Evolutionary conservation across 2,329 filamentous ascomycete genomes (phyloP).

Genomic region (Plenodomus biglobosus): DNA sequence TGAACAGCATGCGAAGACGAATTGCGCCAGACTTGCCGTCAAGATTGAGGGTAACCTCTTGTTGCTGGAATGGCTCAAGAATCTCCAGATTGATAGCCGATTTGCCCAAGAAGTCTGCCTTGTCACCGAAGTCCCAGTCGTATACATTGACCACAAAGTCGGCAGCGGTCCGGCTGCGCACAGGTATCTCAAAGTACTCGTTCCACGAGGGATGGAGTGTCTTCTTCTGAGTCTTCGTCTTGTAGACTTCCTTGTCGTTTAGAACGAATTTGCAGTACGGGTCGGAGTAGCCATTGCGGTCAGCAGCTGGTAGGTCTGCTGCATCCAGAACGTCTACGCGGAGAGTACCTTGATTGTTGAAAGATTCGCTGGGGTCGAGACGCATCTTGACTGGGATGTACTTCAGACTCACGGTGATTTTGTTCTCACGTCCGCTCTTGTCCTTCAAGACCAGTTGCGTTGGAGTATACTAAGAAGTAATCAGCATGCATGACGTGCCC

Average conservation of each 20-base stretch:
- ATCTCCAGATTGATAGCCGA: constrained; percentile 73
- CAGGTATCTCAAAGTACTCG: constrained; percentile 83
- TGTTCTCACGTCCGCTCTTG: constrained; percentile 73
- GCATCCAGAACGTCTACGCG: constrained; percentile 92
- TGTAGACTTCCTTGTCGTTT: constrained; percentile 86
- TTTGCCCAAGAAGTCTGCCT: constrained; percentile 84
- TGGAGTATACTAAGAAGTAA: constrained; percentile 72
- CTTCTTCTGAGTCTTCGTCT: constrained; percentile 96
- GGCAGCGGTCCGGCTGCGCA: constrained; percentile 81
- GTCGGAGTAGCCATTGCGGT: constrained; percentile 95
- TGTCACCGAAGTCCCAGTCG: constrained; percentile 96
- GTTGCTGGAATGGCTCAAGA: constrained; percentile 81
- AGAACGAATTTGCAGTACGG: constrained; percentile 94
- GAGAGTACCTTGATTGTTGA: constrained; percentile 97
- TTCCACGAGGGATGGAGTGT: constrained; percentile 95
- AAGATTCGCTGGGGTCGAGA: constrained; percentile 91
- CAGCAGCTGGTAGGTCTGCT: constrained; percentile 83
- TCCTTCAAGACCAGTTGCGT: constrained; percentile 79
- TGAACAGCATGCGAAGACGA: constrained; percentile 84
- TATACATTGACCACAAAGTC: constrained; percentile 82
- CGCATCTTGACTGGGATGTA: constrained; percentile 94
- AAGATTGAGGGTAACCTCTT: constrained; percentile 72
- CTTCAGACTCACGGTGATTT: constrained; percentile 87
- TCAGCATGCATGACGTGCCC: constrained; percentile 7
- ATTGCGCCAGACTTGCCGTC: constrained; percentile 89